These are phyloP conservation scores for Globisporangium viniferum DNA, from an alignment of 352 stramenopile species.

Conservation along the genomic window DNA sequence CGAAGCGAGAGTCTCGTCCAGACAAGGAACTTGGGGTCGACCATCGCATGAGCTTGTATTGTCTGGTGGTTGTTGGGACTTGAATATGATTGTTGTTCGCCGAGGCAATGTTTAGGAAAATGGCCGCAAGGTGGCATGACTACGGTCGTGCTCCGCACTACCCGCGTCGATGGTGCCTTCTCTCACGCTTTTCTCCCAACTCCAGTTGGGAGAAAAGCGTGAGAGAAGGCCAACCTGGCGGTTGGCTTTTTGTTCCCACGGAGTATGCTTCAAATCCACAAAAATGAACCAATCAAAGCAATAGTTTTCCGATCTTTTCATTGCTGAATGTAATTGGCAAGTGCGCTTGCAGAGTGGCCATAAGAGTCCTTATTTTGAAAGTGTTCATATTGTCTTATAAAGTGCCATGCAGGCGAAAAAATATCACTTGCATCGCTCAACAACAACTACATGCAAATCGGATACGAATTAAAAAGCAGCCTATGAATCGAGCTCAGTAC, in stretches of 20 bases:
- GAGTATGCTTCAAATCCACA: neutral
- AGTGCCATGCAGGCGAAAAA: neutral
- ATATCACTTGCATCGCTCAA: neutral
- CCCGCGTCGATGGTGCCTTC: neutral
- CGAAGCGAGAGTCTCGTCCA: conserved; percentile 17
- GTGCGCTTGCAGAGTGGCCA: neutral
- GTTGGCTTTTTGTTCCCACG: neutral
- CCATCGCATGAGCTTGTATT: neutral
- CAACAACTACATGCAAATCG: neutral
- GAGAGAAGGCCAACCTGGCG: neutral
- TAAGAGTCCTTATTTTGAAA: neutral
- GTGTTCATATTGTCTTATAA: neutral
- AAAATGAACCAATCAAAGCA: neutral
- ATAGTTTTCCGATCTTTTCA: neutral
- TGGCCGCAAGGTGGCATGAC: neutral
- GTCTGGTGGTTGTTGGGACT: neutral
- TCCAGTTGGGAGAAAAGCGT: neutral
- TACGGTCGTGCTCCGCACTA: neutral
- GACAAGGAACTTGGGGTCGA: conserved; percentile 17
- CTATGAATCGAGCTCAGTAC: neutral
- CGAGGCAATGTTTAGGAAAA: neutral
- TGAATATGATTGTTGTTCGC: neutral
- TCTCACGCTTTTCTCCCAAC: too few relatives aligned
- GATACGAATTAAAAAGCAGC: neutral
- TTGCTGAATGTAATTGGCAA: neutral